Evolutionary conservation across 2,329 filamentous ascomycete genomes (phyloP), one percentile per base, ranked within the genome.

Genomic region (Cytospora chrysosperma): DNA sequence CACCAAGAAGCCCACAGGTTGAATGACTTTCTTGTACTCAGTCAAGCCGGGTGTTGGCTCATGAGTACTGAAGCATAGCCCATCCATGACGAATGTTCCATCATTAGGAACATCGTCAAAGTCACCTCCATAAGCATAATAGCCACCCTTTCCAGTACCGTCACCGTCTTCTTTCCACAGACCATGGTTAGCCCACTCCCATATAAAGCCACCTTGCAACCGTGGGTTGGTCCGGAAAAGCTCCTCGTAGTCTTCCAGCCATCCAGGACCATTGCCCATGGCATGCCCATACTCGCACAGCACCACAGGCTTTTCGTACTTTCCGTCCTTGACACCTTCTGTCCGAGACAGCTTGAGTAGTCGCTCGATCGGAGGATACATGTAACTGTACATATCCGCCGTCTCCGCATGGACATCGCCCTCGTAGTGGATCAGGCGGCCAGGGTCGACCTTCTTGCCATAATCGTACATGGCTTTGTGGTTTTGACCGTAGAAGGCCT

Each of bases 221-320:
- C 82, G 80, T 0, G 82, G 82, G 64, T 89, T 77, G 30, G 79
- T 79, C 34, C 83, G 82, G 75, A 91, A 92, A 0, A 82, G 79
- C 49, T 86, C 78, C 56, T 88, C 79, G 65, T 92, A 92, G 65
- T 91, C 88, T 65, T 88, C 82, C 13, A 92, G 78, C 37, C 83
- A 84, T 1, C 89, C 89, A 0, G 89, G 89, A 0, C 88, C 89
- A 69, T 91, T 92, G 7, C 89, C 89, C 89, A 92, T 91, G 1
- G 89, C 88, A 69, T 85, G 83, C 0, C 74, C 81, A 65, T 83
- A 85, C 67, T 87, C 83, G 69, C 82, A 85, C 3, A 85, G 78
- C 1, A 90, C 76, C 1, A 89, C 75, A 0, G 86, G 86, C 73
- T 89, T 85, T 4, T 79, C 75, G 21, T 76, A 84, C 17, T 73